A percentile compares a stretch with the other conserved stretches of the same genome.
Evolutionary conservation across 192 early-diverging fungal genomes (phyloP).

Genomic region (Coemansia sp.): DNA sequence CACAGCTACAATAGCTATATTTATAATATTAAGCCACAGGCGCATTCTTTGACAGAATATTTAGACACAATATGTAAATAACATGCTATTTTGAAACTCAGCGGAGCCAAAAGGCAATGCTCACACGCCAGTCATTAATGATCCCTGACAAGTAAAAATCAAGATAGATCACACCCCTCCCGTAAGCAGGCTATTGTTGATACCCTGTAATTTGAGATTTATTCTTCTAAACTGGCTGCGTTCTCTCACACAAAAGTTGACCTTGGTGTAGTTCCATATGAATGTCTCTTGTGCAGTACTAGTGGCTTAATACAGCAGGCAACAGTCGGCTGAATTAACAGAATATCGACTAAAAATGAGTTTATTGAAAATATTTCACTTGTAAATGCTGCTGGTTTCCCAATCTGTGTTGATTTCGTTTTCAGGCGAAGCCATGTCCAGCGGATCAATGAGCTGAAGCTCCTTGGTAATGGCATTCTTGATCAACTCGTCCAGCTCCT

Average conservation of each 20-base stretch:
- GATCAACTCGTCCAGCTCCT: slow-evolving; percentile 64
- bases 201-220: no score
- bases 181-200: no score
- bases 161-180: no score
- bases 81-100: background rate
- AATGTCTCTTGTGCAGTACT: no score
- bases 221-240: no score
- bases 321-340: no score
- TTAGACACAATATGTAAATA: background rate
- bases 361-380: slow-evolving; percentile 11
- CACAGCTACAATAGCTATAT: background rate
- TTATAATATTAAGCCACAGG: background rate
- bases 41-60: background rate
- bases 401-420: slow-evolving; percentile 52
- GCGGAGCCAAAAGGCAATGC: background rate
- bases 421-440: slow-evolving; percentile 51
- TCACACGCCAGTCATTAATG: background rate
- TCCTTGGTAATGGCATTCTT: slow-evolving; percentile 63
- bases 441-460: slow-evolving; percentile 60
- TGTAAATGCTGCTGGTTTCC: slow-evolving; percentile 50
- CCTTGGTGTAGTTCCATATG: no score
- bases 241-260: no score
- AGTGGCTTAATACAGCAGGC: no score
- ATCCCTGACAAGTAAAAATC: no score
- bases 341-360: no score